phyloP scores from a whole-genome alignment of 2,329 filamentous ascomycete species.

The Nemania abortiva region DNA sequence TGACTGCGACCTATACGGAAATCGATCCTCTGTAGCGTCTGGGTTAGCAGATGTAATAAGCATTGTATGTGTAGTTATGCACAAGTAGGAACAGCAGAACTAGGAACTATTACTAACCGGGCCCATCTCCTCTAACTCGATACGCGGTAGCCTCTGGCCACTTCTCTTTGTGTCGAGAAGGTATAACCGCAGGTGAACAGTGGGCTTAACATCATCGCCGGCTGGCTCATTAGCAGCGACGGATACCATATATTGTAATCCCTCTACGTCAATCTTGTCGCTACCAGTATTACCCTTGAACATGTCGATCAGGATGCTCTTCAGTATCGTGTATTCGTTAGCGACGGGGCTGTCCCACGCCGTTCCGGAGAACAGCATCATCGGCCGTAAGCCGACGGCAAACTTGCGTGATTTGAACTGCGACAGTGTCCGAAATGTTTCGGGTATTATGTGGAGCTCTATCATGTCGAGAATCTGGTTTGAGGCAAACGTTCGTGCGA shows the following conservation, averaged over 20 bases:
- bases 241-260: constrained; percentile 89
- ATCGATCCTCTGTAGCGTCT: constrained; percentile 42
- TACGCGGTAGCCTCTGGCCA: constrained; percentile 86
- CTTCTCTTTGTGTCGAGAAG: constrained; percentile 87
- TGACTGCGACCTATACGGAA: constrained; percentile 85
- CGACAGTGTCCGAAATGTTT: constrained; percentile 74
- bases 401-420: constrained; percentile 84
- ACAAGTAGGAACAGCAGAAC: too few species aligned
- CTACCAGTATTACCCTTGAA: constrained; percentile 84
- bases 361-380: constrained; percentile 91
- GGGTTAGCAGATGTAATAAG: constrained; percentile 23
- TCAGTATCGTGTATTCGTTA: constrained; percentile 85
- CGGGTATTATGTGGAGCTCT: constrained; percentile 84
- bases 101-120: constrained; percentile 73
- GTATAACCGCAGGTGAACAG: constrained; percentile 81
- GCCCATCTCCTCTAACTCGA: constrained; percentile 96
- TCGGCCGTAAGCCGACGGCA: constrained; percentile 85
- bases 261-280: constrained; percentile 91
- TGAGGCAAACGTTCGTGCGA: constrained; percentile 80
- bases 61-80: not conserved
- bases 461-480: constrained; percentile 95
- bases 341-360: constrained; percentile 85
- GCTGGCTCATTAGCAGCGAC: constrained; percentile 78
- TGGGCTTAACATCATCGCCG: constrained; percentile 63
- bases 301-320: constrained; percentile 88